These are phyloP conservation scores for Hyaloscypha variabilis DNA, from an alignment of 495 filamentous ascomycete species.

Conservation along the genomic window DNA sequence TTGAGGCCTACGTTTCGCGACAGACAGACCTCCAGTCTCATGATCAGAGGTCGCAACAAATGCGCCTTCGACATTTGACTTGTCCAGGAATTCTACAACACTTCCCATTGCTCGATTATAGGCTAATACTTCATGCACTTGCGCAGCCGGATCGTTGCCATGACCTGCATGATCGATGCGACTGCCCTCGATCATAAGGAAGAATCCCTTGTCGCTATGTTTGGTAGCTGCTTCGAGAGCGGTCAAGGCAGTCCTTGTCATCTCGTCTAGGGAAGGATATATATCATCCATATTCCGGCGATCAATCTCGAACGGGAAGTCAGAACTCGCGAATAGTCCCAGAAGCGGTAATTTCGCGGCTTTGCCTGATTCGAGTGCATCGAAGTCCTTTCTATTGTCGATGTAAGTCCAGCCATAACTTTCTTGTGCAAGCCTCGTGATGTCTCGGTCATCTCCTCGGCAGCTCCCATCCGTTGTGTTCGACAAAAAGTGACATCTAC, in stretches of 20 bases:
- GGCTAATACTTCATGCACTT: conserved; percentile 90
- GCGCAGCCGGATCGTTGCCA: conserved; percentile 91
- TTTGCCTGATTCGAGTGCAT: conserved; percentile 69
- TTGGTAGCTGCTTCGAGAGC: conserved; percentile 82
- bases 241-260: conserved; percentile 80
- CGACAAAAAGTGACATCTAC: conserved; percentile 89
- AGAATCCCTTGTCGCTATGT: conserved; percentile 90
- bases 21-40: conserved; percentile 87
- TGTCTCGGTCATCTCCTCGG: conserved; percentile 44
- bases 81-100: conserved; percentile 82
- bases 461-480: conserved; percentile 79
- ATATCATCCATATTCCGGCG: conserved; percentile 72
- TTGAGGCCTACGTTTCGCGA: conserved; percentile 67
- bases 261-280: conserved; percentile 91
- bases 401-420: conserved; percentile 81
- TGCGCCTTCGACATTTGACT: conserved; percentile 71
- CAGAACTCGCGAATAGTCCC: conserved; percentile 79
- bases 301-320: conserved; percentile 94
- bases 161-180: conserved; percentile 97
- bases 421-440: conserved; percentile 38
- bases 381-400: conserved; percentile 72
- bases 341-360: conserved; percentile 79
- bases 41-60: conserved; percentile 91
- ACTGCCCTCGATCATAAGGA: conserved; percentile 96
- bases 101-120: conserved; percentile 85